These are phyloP conservation scores for Boletus vinaceobasis DNA, from an alignment of 768 basidiomycete genomes.

Conservation along the genomic window DNA sequence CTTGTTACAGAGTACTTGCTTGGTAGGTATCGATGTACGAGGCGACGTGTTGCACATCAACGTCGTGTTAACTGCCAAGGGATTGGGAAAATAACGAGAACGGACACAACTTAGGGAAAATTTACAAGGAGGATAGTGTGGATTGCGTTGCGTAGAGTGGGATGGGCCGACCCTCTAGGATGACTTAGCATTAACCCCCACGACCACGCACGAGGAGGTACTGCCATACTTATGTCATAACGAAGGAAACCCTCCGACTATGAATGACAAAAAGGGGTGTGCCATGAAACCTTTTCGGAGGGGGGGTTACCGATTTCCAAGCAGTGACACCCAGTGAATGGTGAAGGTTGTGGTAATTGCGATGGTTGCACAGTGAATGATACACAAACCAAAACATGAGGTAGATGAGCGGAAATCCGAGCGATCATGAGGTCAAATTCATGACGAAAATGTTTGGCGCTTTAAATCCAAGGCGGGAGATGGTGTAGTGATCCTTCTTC, in stretches of 20 bases:
- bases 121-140: too few species aligned
- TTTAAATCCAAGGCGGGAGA: constrained; percentile 63
- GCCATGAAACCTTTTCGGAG: not conserved
- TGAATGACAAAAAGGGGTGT: not conserved
- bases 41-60: not conserved
- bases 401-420: constrained; percentile 1
- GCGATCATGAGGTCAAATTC: constrained; percentile 47
- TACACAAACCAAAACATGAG: constrained; percentile 8
- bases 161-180: not conserved
- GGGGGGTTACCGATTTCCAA: not conserved
- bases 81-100: too few species aligned
- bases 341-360: not conserved
- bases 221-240: not conserved
- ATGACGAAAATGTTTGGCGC: constrained; percentile 81
- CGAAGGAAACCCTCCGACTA: not conserved
- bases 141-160: too few species aligned
- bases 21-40: constrained; percentile 40
- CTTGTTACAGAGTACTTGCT: constrained; percentile 83
- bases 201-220: not conserved
- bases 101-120: too few species aligned
- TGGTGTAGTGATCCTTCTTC: constrained; percentile 58
- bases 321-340: not conserved
- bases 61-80: too few species aligned
- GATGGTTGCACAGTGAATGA: not conserved
- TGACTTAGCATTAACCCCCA: not conserved